Base-by-base conservation (phyloP, 805 yeast genomes). In the Candida cerambycidarum region DNA sequence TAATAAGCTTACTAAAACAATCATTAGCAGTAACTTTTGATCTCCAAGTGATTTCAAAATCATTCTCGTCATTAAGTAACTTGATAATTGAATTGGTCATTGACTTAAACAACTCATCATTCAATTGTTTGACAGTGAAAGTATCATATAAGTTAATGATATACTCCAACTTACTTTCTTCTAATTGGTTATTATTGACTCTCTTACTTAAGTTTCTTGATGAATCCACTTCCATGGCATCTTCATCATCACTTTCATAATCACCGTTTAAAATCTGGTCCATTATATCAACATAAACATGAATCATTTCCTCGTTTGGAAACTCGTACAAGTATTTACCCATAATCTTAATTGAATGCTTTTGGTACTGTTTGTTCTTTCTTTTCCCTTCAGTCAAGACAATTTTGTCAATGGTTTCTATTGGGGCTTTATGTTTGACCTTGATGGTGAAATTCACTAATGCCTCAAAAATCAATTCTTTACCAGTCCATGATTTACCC, bases 401-500 rank as follows among this genome's bases (percentile, higher is more conserved):
- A 1, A 76, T 66, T 17, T 69, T 67, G 21, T 63, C 63, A 6
- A 85, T 61, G 17, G 52, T 58, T 1, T 58, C 61, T 24, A 67
- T 56, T 5, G 78, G 34, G 0, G 56, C 69, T 1, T 38, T 8
- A 29, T 82, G 50, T 36, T 69, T 62, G 7, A 80, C 71, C 45
- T 78, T 79, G 13, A 67, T 54, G 0, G 83, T 56, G 24, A 85
- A 69, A 1, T 78, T 62, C 0, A 86, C 84, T 41, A 90, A 64
- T 0, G 96, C 86, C 28, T 79, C 80, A 14, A 89, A 66, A 1
- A 93, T 75, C 21, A 71, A 61, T 52, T 89, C 97, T 55, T 92
- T 92, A 5, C 97, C 98, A 12, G 74, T 73, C 93, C 96, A 92
- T 8, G 92, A 77, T 46, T 95, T 78, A 1, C 97, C 97, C 42